These are phyloP conservation scores for Fraxinus sp. DNA, from an alignment of 305 asterid genomes.

Conservation along the genomic window DNA sequence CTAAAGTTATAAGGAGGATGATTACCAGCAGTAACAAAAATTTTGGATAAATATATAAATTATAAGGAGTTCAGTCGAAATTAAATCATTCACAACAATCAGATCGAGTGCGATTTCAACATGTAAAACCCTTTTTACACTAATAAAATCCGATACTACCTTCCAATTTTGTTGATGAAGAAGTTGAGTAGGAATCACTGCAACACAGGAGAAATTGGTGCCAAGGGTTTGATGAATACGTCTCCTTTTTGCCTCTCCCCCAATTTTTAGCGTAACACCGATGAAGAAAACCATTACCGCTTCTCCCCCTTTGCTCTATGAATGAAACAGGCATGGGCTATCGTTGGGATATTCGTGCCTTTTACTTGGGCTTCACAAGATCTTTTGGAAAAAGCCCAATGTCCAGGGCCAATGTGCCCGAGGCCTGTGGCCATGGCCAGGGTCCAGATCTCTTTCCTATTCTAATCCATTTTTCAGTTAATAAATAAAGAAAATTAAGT, in stretches of 20 bases:
- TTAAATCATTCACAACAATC: background rate
- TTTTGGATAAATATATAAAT: background rate
- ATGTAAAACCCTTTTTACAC: background rate
- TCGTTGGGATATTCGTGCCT: background rate
- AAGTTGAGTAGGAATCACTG: background rate
- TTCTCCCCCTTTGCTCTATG: background rate
- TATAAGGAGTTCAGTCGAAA: background rate
- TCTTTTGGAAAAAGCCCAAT: background rate
- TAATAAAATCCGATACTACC: background rate
- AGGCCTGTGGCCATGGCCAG: background rate
- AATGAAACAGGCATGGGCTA: background rate
- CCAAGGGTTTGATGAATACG: background rate
- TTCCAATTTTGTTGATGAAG: background rate
- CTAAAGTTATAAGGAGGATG: background rate
- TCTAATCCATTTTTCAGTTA: background rate
- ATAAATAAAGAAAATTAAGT: too few species aligned
- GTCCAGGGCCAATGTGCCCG: background rate
- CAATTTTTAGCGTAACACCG: background rate
- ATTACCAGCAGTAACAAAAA: background rate
- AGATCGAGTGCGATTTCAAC: background rate
- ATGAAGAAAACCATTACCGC: background rate
- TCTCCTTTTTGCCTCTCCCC: constrained; percentile 2
- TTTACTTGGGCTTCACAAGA: background rate
- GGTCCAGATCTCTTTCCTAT: background rate
- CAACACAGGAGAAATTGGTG: background rate